Conservation (phyloP, 2,329 filamentous ascomycete species). For the Nemania sp. region DNA sequence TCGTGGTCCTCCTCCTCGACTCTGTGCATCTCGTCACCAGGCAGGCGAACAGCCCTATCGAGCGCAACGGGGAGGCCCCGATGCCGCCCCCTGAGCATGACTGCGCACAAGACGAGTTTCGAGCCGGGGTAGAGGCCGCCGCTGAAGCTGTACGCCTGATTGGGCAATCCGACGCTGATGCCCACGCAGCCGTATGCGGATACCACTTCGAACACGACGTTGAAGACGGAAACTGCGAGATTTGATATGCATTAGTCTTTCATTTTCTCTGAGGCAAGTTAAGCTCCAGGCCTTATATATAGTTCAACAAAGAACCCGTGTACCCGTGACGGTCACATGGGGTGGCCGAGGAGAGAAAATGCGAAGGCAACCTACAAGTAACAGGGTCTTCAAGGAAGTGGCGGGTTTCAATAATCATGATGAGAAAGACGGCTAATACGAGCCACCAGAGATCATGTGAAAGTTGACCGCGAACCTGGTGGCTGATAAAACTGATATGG, state of each 20-base stretch:
- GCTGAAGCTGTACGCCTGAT: constrained; percentile 57
- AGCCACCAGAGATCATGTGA: constrained; percentile 70
- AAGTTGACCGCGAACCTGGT: constrained; percentile 63
- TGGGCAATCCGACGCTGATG: constrained; percentile 58
- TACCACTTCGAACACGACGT: constrained; percentile 60
- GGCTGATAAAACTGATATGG: constrained; percentile 55
- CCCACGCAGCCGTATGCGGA: constrained; percentile 64
- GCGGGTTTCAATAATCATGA: constrained; percentile 61
- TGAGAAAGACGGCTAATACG: constrained; percentile 62
- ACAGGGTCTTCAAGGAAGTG: constrained; percentile 57
- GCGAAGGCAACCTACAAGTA: constrained; percentile 40
- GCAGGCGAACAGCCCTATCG: constrained; percentile 55
- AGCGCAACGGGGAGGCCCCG: constrained; percentile 59
- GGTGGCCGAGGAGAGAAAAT: not conserved
- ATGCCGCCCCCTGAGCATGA: constrained; percentile 61
- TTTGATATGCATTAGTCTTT: not conserved
- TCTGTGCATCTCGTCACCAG: constrained; percentile 43
- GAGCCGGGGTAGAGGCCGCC: constrained; percentile 58
- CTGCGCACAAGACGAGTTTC: constrained; percentile 61
- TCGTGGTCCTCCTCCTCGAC: constrained; percentile 49
- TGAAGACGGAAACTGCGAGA: constrained; percentile 55
- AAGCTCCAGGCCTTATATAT: too few species aligned
- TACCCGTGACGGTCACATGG: too few species aligned
- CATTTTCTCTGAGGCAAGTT: not conserved
- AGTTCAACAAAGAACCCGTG: not conserved